Evolutionary conservation across 2,329 filamentous ascomycete species (phyloP).

Genomic region (Daldinia sp.): DNA sequence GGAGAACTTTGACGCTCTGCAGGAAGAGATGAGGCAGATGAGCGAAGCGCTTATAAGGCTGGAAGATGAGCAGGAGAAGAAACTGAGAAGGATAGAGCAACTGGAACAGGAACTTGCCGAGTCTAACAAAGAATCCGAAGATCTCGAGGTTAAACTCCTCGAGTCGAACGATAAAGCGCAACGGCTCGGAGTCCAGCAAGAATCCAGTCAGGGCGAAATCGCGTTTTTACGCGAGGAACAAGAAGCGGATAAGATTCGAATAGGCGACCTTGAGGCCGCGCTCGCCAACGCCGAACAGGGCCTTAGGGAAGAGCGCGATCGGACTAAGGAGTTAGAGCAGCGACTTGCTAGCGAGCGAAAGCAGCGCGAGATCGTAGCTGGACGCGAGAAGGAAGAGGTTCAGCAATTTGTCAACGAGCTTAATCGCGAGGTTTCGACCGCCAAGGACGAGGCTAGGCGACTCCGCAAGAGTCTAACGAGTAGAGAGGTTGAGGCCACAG

Average conservation of each 20-base stretch:
- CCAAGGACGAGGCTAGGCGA: constrained; percentile 85
- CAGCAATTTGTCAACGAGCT: constrained; percentile 93
- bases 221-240: constrained; percentile 96
- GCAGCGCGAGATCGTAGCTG: constrained; percentile 86
- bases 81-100: constrained; percentile 78
- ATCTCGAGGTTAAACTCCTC: constrained; percentile 81
- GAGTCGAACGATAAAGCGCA: constrained; percentile 90
- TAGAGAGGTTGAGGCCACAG: constrained; percentile 85
- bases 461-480: constrained; percentile 84
- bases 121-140: constrained; percentile 85
- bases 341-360: constrained; percentile 81
- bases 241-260: constrained; percentile 96
- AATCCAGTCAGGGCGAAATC: constrained; percentile 92
- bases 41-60: constrained; percentile 86
- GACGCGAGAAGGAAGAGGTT: constrained; percentile 91
- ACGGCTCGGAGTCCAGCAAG: constrained; percentile 86
- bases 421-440: constrained; percentile 80
- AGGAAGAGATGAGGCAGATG: constrained; percentile 91
- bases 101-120: constrained; percentile 85
- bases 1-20: constrained; percentile 90
- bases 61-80: constrained; percentile 87
- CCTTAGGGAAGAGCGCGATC: constrained; percentile 86
- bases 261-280: constrained; percentile 88
- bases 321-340: constrained; percentile 73
- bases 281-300: constrained; percentile 80